Evolutionary conservation across 306 rosid genomes (phyloP).

Genomic region (Corylus avellana): DNA sequence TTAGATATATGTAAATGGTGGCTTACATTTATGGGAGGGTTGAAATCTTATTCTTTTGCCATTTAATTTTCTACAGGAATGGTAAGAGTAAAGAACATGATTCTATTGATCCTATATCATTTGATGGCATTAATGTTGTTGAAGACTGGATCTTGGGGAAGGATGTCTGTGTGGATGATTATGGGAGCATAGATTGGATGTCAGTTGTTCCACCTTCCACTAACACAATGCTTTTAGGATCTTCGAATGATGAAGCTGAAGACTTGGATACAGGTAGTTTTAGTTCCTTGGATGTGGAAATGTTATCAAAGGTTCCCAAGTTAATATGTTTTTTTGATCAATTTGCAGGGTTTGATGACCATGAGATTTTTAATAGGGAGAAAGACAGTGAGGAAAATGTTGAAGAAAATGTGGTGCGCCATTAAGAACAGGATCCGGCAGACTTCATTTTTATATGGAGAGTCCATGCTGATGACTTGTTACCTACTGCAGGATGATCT

Average conservation of each 20-base stretch:
- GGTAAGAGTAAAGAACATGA: conserved; percentile 51
- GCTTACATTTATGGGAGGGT: conserved; percentile 21
- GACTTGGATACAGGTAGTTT: conserved; percentile 63
- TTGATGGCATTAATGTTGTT: conserved; percentile 39
- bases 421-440: conserved; percentile 35
- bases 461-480: conserved; percentile 16
- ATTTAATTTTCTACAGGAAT: conserved; percentile 49
- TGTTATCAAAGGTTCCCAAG: conserved; percentile 1
- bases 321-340: conserved; percentile 26
- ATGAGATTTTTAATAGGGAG: conserved; percentile 51
- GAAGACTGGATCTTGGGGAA: conserved; percentile 74
- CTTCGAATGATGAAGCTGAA: conserved; percentile 62
- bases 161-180: conserved; percentile 55
- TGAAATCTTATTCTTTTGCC: conserved; percentile 10
- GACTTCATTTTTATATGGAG: conserved; percentile 14
- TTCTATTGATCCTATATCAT: conserved; percentile 62
- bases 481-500: conserved; percentile 14
- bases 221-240: conserved; percentile 49
- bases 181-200: conserved; percentile 63
- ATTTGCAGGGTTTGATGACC: conserved; percentile 74
- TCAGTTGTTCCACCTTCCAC: conserved; percentile 55
- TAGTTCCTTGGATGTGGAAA: conserved; percentile 24
- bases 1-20: conserved; percentile 17
- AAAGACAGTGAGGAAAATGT: conserved; percentile 55
- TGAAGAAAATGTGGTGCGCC: conserved; percentile 44